Evolutionary conservation across 768 basidiomycete genomes (phyloP).

Genomic region (Lenzites betulinus): DNA sequence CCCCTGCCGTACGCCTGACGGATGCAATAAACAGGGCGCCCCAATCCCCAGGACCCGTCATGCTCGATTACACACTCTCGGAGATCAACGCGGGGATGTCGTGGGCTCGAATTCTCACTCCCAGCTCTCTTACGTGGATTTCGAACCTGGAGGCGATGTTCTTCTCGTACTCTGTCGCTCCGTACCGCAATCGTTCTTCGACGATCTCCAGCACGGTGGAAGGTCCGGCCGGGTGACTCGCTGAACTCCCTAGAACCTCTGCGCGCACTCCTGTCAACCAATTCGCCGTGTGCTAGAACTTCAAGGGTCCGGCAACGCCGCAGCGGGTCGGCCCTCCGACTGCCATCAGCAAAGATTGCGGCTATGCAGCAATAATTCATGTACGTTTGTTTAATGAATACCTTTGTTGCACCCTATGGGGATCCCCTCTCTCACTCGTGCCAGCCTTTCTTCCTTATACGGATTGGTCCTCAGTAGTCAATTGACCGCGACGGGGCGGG

Average conservation of each 20-base stretch:
- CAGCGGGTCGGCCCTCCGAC: neutral
- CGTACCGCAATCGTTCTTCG: neutral
- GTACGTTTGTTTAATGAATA: neutral
- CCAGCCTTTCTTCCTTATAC: too few relatives aligned
- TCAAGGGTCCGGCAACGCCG: neutral
- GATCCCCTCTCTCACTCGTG: neutral
- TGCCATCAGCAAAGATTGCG: neutral
- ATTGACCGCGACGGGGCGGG: too few relatives aligned
- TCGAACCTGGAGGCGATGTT: neutral
- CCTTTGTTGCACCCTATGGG: neutral
- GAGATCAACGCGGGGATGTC: neutral
- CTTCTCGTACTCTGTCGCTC: neutral
- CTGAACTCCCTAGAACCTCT: neutral
- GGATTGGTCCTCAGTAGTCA: too few relatives aligned
- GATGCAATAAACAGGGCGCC: conserved; percentile 6
- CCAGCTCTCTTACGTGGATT: neutral
- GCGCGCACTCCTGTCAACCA: neutral
- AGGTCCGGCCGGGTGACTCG: neutral
- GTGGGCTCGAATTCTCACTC: neutral
- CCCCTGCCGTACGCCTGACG: neutral
- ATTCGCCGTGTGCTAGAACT: neutral
- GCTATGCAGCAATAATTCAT: neutral
- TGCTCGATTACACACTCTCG: neutral
- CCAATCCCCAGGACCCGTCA: neutral
- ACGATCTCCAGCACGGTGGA: neutral